Evolutionary conservation across 768 basidiomycete genomes (phyloP).

Genomic region (Russula emetica): DNA sequence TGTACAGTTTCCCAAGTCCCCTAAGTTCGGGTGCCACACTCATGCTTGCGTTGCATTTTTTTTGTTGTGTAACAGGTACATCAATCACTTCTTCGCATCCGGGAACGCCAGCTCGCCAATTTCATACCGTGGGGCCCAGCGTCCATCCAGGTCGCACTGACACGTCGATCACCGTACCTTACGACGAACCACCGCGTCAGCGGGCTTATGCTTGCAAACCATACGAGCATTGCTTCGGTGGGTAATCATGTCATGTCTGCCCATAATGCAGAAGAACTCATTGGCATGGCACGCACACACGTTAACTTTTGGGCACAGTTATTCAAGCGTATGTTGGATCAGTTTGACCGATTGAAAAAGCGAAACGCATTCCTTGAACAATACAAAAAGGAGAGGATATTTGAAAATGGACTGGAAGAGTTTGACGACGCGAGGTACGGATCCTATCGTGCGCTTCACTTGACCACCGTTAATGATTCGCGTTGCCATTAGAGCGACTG

Average conservation of each 20-base stretch:
- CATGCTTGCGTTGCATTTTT: too few relatives aligned
- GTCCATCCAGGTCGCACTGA: slow-evolving; percentile 94
- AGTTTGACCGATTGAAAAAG: slow-evolving; percentile 83
- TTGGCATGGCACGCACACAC: background rate
- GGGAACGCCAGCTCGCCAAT: slow-evolving; percentile 92
- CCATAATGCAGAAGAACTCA: background rate
- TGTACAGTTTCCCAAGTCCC: slow-evolving; percentile 29
- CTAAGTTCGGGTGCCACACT: slow-evolving; percentile 2
- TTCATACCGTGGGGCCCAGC: slow-evolving; percentile 99
- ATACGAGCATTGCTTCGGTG: slow-evolving; percentile 96
- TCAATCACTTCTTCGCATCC: slow-evolving; percentile 93
- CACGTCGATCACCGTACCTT: slow-evolving; percentile 85
- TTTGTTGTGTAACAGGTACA: slow-evolving; percentile 62
- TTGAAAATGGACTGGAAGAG: slow-evolving; percentile 88
- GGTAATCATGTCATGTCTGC: slow-evolving; percentile 31
- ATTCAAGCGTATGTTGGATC: slow-evolving; percentile 93
- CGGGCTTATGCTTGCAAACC: slow-evolving; percentile 97
- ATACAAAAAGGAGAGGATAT: slow-evolving; percentile 96
- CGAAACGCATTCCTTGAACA: slow-evolving; percentile 95
- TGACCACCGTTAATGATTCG: slow-evolving; percentile 1
- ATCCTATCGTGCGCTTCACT: background rate
- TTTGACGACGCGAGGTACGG: slow-evolving; percentile 94
- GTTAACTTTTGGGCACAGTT: slow-evolving; percentile 46
- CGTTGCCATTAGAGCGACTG: slow-evolving; percentile 58
- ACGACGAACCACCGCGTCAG: slow-evolving; percentile 90